Percentiles rank a stretch among this genome's conserved stretches.
These are phyloP conservation scores for Ceratobasidium papillatum DNA, from an alignment of 1,284 basidiomycete species.

Conservation along the genomic window DNA sequence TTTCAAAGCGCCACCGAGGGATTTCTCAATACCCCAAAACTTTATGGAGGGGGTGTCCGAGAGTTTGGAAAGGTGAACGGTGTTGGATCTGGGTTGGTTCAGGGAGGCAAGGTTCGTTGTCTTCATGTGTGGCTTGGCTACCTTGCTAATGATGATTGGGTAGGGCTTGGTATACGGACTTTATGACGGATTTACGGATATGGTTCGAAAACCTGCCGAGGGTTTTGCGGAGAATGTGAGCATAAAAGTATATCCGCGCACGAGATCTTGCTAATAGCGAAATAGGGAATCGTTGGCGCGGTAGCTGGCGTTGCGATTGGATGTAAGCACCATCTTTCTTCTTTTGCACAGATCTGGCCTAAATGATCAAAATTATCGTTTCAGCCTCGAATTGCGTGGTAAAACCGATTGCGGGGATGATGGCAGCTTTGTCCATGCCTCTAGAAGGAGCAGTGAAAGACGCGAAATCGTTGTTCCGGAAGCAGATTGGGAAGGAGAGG, in stretches of 20 bases:
- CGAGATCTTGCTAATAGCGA: not conserved
- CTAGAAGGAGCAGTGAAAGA: conserved; percentile 57
- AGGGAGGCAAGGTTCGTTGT: conserved; percentile 56
- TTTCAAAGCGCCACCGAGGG: conserved; percentile 58
- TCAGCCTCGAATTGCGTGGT: conserved; percentile 14
- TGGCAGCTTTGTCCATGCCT: conserved; percentile 57
- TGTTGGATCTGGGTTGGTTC: conserved; percentile 58
- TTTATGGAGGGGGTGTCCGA: conserved; percentile 59
- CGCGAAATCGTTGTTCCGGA: conserved; percentile 49
- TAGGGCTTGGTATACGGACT: conserved; percentile 53
- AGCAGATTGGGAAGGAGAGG: conserved; percentile 51
- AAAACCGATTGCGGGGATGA: conserved; percentile 50
- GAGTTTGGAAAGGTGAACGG: conserved; percentile 55
- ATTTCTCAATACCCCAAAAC: conserved; percentile 57
- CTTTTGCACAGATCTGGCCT: not conserved
- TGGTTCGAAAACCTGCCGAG: conserved; percentile 59
- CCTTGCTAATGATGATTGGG: not conserved
- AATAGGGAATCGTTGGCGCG: conserved; percentile 18
- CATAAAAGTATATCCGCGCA: no score
- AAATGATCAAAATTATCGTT: not conserved
- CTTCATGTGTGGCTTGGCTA: no score
- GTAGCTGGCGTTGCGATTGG: conserved; percentile 14
- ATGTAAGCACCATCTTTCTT: not conserved
- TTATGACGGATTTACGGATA: conserved; percentile 63
- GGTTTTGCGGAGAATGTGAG: conserved; percentile 48